Evolutionary conservation across 2,329 filamentous ascomycete genomes (phyloP), one percentile per base, ranked within the genome.

Genomic region (Rutstroemia sp.): DNA sequence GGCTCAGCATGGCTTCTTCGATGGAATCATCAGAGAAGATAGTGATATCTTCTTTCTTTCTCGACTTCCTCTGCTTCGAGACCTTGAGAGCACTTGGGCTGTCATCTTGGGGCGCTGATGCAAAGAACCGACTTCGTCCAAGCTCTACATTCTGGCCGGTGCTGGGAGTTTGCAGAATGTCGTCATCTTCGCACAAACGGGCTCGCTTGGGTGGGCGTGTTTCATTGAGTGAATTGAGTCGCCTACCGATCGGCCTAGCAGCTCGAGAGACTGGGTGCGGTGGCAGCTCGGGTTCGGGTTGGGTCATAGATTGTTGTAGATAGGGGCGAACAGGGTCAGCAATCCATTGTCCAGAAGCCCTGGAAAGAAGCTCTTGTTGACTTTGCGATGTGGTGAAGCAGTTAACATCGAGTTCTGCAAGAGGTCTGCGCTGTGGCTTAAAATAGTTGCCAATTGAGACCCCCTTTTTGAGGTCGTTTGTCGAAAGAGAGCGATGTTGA

Each of bases 391-490:
- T 82, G 0, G 81, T 84, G 66, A 88, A 83, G 59, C 74, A 78
- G 65, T 88, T 88, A 0, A 82, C 80, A 66, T 87, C 83, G 21
- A 88, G 72, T 66, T 88, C 85, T 19, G 81, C 82, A 56, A 88
- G 73, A 10, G 85, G 85, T 37, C 75, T 78, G 3, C 85, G 79
- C 64, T 77, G 82, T 7, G 80, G 74, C 57, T 80, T 85, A 73
- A 88, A 88, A 70, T 85, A 88, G 2, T 77, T 75, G 51, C 81
- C 79, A 55, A 88, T 86, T 2, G 82, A 73, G 62, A 80, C 81
- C 44, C 74, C 75, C n/a, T 78, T 75, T 71, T 87, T 87, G 58
- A 79, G 65, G 58, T 81, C 77, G 1, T 75, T 74, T 8, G 71
- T 69, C n/a, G 74, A 62, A 47, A 53, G 41, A 52, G 62, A 61